phyloP scores from a whole-genome alignment of 257 asterid species.

The Fraxinus anomala region DNA sequence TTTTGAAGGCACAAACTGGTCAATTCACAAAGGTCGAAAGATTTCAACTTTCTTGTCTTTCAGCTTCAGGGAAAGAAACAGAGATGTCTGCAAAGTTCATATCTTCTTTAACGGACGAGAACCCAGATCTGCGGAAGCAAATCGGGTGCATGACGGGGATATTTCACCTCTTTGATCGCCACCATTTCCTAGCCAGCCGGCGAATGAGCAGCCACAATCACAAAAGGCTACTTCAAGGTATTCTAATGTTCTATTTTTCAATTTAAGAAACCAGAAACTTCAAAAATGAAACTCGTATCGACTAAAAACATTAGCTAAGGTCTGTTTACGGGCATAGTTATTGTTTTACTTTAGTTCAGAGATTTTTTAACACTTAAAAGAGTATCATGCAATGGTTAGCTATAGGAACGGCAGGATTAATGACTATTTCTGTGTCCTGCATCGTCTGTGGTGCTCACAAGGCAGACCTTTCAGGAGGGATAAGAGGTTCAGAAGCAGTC shows the following conservation, averaged over 20 bases:
- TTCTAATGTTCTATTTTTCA: background rate
- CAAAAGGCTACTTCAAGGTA: conserved; percentile 74
- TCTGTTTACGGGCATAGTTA: background rate
- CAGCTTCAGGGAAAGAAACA: conserved; percentile 24
- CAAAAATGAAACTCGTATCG: conserved; percentile 18
- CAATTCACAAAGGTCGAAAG: conserved; percentile 22
- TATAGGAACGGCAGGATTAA: background rate
- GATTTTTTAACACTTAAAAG: background rate
- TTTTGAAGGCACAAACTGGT: background rate
- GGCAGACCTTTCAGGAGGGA: background rate
- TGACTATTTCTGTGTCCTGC: background rate
- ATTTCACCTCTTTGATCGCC: conserved; percentile 80
- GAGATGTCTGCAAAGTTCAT: conserved; percentile 60
- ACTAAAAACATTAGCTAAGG: conserved; percentile 9
- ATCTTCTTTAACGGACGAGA: conserved; percentile 52
- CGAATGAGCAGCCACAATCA: conserved; percentile 50
- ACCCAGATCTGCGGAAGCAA: conserved; percentile 66
- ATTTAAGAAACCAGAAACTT: conserved; percentile 13
- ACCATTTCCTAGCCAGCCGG: conserved; percentile 64
- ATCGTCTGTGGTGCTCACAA: background rate
- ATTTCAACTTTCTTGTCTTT: conserved; percentile 18
- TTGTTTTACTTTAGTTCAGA: background rate
- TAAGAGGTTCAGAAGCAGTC: background rate
- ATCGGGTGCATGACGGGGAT: conserved; percentile 94
- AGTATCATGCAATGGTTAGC: background rate